Evolutionary conservation across 257 asterid species (phyloP), one percentile per base, ranked within the genome.

Genomic region (Anisodus tanguticus): DNA sequence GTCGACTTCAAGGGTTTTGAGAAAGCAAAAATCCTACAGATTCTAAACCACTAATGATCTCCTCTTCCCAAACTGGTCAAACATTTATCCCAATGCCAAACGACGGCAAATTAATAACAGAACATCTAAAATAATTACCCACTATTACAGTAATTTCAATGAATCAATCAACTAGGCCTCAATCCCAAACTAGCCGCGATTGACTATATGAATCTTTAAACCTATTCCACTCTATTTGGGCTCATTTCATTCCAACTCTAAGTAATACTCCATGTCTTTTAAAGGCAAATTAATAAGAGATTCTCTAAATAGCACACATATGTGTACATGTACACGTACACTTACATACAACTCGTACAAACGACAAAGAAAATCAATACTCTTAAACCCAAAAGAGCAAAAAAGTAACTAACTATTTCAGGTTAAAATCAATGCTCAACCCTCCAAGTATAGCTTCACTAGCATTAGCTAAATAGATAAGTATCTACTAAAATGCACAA

Each of bases 401-500:
- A 72, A 74, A 74, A 35, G 16, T 12, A 74, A 51, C 62, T 6
- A 74, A 22, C 45, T 49, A 10, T 22, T n/a, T 49, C 19, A 19
- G 22, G 60, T 59, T 19, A 13, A 17, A 76, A 76, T 76, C 63
- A 76, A 76, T 77, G 45, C 43, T 4, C 81, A 53, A 55, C n/a
- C 82, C 82, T 77, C 64, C 45, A 77, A 53, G 49, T 53, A 41
- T 31, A 76, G 41, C 62, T 51, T 76, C 47, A 76, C 26, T 4
- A 26, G 22, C 64, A 77, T 77, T 77, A 26, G 64, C 19, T 77
- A 10, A 77, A 77, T 6, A 77, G 17, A 53, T 4, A 53, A 53
- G 8, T 4, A 26, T 39, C 82, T 53, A 77, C 82, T 13, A 31
- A 51, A 77, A 77, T 53, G 81, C 81, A 51, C 63, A 76, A 76